Evolutionary conservation across 495 filamentous ascomycete genomes (phyloP).

Genomic region (Darksidea phi): DNA sequence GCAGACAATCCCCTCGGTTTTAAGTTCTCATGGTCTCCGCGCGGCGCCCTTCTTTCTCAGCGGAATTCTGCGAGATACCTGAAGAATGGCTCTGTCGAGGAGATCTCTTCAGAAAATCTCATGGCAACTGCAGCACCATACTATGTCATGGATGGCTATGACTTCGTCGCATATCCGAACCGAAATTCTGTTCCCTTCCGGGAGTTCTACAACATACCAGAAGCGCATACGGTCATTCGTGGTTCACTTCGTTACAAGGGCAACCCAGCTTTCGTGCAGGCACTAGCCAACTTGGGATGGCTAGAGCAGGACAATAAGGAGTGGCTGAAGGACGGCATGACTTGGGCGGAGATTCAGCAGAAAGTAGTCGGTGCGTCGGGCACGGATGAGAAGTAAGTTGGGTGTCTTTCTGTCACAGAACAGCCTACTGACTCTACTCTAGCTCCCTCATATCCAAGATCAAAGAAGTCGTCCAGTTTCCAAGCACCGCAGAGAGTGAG

Average conservation of each 20-base stretch:
- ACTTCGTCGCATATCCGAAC: not conserved
- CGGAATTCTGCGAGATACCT: not conserved
- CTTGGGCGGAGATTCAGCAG: conserved; percentile 2
- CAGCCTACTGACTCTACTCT: too few relatives aligned
- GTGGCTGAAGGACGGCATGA: not conserved
- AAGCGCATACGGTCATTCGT: conserved; percentile 1
- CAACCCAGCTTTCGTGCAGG: not conserved
- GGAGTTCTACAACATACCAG: not conserved
- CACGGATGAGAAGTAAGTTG: not conserved
- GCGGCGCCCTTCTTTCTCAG: not conserved
- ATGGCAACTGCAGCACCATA: not conserved
- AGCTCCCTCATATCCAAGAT: too few relatives aligned
- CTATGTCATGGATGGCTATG: not conserved
- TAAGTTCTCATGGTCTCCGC: not conserved
- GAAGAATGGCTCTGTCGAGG: not conserved
- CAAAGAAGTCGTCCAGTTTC: not conserved
- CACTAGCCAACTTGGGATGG: not conserved
- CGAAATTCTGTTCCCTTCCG: not conserved
- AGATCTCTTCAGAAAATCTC: not conserved
- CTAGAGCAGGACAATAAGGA: not conserved
- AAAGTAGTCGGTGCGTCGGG: not conserved
- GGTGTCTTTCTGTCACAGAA: not conserved
- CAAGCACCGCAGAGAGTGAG: not conserved
- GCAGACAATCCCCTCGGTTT: not conserved
- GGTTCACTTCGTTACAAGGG: conserved; percentile 1